Conservation (phyloP, 352 stramenopile genomes). For the Globisporangium orthogonon region DNA sequence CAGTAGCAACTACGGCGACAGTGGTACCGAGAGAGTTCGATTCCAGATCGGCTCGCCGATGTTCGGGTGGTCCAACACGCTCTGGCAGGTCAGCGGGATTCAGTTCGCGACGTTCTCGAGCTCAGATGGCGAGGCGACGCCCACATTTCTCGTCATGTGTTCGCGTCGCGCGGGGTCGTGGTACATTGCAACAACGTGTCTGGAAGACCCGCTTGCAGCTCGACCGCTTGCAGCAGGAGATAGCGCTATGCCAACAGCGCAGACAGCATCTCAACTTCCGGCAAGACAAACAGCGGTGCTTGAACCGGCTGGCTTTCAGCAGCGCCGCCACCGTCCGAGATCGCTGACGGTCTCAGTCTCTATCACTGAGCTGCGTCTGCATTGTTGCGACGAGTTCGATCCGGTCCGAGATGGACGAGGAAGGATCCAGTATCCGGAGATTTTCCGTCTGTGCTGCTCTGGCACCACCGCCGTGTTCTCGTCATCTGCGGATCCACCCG, state of each 20-base stretch:
- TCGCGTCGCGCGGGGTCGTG: conserved; percentile 66
- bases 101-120: conserved; percentile 66
- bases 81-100: conserved; percentile 80
- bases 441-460: conserved; percentile 34
- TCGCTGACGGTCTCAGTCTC: conserved; percentile 32
- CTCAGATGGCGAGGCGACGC: conserved; percentile 10
- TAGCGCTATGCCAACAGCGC: neutral
- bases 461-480: conserved; percentile 38
- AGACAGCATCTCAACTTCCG: neutral
- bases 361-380: conserved; percentile 37
- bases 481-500: conserved; percentile 41
- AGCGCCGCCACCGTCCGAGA: conserved; percentile 8
- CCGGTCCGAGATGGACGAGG: conserved; percentile 22
- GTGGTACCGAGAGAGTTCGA: conserved; percentile 21
- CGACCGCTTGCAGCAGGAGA: neutral
- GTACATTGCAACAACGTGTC: conserved; percentile 53
- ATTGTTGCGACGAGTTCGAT: conserved; percentile 64
- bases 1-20: neutral
- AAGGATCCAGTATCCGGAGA: conserved; percentile 50
- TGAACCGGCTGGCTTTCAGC: neutral
- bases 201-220: conserved; percentile 41
- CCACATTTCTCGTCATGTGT: conserved; percentile 65
- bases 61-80: conserved; percentile 68
- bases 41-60: conserved; percentile 61
- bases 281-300: neutral